These are phyloP conservation scores for Xylaria nigripes DNA, from an alignment of 495 filamentous ascomycete genomes.

Conservation along the genomic window DNA sequence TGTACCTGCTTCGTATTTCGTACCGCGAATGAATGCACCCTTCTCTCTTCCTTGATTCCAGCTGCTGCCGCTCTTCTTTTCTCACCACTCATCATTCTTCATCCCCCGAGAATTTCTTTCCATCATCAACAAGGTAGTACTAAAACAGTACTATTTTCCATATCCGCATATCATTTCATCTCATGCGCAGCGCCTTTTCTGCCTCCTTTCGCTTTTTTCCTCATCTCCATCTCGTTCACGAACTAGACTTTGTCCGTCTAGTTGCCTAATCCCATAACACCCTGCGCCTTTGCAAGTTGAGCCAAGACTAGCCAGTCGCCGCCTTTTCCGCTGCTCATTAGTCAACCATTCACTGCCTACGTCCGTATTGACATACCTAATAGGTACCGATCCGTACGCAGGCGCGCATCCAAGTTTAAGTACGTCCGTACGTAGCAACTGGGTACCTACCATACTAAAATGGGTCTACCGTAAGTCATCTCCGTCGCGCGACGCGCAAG, in stretches of 20 bases:
- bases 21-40: not conserved
- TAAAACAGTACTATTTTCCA: not conserved
- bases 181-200: no score
- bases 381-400: no score
- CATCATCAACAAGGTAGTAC: not conserved
- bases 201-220: not conserved
- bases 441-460: slow-evolving; percentile 31
- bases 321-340: not conserved
- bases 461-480: slow-evolving; percentile 74
- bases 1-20: not conserved
- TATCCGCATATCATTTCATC: not conserved
- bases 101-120: not conserved
- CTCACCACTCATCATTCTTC: slow-evolving; percentile 7
- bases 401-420: not conserved
- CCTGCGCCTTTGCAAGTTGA: not conserved
- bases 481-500: slow-evolving; percentile 16
- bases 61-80: slow-evolving; percentile 6
- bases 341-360: not conserved
- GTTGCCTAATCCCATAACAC: not conserved
- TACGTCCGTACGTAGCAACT: slow-evolving; percentile 13
- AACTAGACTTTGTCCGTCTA: not conserved
- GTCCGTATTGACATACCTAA: slow-evolving; percentile 5
- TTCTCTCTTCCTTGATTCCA: not conserved
- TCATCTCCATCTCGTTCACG: not conserved
- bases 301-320: not conserved